These are phyloP conservation scores for Phallus indusiatus DNA, from an alignment of 768 basidiomycete genomes.

Conservation along the genomic window DNA sequence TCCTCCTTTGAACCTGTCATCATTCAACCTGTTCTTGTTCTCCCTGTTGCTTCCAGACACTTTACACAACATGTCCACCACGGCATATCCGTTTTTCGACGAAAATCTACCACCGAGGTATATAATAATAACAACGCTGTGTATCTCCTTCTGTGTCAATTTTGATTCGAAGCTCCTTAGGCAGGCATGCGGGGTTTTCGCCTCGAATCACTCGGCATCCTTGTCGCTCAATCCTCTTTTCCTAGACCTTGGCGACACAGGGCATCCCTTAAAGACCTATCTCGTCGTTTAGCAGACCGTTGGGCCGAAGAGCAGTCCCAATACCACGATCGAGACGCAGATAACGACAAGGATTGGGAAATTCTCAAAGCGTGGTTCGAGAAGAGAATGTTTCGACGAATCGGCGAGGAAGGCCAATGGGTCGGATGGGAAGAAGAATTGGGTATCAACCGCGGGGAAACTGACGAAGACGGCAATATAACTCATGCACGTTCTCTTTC, in stretches of 20 bases:
- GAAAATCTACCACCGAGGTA: conserved; percentile 52
- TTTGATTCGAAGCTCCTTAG: not conserved
- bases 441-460: not conserved
- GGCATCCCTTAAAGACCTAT: conserved; percentile 49
- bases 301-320: not conserved
- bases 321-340: conserved; percentile 28
- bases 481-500: not conserved
- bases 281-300: conserved; percentile 30
- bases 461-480: not conserved
- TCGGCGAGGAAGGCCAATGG: conserved; percentile 7
- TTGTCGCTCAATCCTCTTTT: conserved; percentile 53
- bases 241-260: conserved; percentile 75
- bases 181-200: conserved; percentile 71
- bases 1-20: not conserved
- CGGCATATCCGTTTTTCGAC: conserved; percentile 67
- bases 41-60: conserved; percentile 47
- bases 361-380: conserved; percentile 8
- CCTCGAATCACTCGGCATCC: conserved; percentile 67
- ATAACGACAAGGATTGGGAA: conserved; percentile 1
- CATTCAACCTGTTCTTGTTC: not conserved
- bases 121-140: no score
- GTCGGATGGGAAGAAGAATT: conserved; percentile 12
- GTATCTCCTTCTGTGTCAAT: not conserved
- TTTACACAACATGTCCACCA: conserved; percentile 61
- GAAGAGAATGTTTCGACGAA: conserved; percentile 3